Evolutionary conservation across 2,329 filamentous ascomycete genomes (phyloP).

Genomic region (Epicoccum nigrum): DNA sequence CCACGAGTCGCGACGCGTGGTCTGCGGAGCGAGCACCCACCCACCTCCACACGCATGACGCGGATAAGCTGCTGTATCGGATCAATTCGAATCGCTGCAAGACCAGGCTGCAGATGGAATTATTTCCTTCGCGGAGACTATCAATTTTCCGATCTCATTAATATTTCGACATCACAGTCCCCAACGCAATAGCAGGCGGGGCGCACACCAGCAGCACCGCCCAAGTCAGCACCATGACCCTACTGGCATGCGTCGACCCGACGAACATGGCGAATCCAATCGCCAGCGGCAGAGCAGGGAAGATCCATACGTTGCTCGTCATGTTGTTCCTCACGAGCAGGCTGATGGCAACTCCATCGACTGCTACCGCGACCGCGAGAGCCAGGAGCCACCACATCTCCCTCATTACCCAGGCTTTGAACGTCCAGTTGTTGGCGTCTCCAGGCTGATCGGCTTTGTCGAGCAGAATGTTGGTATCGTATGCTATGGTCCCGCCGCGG

Average conservation of each 20-base stretch:
- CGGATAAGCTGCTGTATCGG: too few relatives aligned
- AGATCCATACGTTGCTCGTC: neutral
- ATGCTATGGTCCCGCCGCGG: constrained; percentile 24
- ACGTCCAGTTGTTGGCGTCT: neutral
- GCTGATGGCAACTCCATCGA: neutral
- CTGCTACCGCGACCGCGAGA: neutral
- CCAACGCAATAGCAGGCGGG: neutral
- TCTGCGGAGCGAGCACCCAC: too few relatives aligned
- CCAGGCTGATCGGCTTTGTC: neutral
- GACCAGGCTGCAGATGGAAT: too few relatives aligned
- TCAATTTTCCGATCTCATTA: too few relatives aligned
- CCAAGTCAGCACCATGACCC: constrained; percentile 7
- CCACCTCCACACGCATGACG: too few relatives aligned
- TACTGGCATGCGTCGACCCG: constrained; percentile 1
- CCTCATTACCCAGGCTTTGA: constrained; percentile 1
- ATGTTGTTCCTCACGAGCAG: neutral
- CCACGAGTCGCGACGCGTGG: too few relatives aligned
- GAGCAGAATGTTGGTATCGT: neutral
- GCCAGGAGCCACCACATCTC: constrained; percentile 6
- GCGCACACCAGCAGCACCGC: constrained; percentile 2
- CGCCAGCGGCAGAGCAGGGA: neutral
- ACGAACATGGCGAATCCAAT: constrained; percentile 9
- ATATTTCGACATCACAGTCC: neutral
- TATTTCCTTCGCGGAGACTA: too few relatives aligned
- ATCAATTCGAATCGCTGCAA: too few relatives aligned